phyloP scores from a whole-genome alignment of 257 asterid genomes.

The Plectranthus barbatus region DNA sequence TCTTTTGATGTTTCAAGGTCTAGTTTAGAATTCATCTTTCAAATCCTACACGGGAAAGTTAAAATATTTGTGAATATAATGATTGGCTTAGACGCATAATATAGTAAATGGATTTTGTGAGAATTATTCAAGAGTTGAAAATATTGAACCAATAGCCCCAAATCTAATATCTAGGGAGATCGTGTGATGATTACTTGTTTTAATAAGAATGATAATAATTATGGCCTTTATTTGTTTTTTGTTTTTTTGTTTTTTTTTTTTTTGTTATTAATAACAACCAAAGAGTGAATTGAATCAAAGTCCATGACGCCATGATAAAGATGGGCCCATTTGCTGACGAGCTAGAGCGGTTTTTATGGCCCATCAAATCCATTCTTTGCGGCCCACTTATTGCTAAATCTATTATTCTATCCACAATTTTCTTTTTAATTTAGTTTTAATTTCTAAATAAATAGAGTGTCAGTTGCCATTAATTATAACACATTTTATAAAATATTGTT shows the following conservation, averaged over 20 bases:
- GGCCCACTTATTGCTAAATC: slow-evolving; percentile 34
- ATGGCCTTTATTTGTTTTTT: no score
- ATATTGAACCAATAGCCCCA: not conserved
- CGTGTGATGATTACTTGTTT: slow-evolving; percentile 12
- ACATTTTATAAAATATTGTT: no score
- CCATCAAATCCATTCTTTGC: slow-evolving; percentile 29
- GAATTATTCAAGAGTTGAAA: slow-evolving; percentile 30
- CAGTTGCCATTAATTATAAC: no score
- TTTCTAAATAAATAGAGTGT: no score
- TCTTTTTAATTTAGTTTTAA: no score
- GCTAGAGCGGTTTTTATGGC: no score
- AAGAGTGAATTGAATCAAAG: slow-evolving; percentile 5
- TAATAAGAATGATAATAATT: slow-evolving; percentile 15
- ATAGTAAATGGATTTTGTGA: slow-evolving; percentile 1
- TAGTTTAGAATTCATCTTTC: no score
- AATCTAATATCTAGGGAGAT: slow-evolving; percentile 12
- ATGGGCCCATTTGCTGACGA: slow-evolving; percentile 35
- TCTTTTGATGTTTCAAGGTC: no score
- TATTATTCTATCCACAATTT: not conserved
- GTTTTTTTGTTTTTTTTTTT: no score
- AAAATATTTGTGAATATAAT: no score
- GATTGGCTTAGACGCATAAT: no score
- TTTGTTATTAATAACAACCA: slow-evolving; percentile 5
- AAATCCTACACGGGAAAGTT: no score
- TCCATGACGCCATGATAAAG: slow-evolving; percentile 28